These are phyloP conservation scores for Pugionium cornutum DNA, from an alignment of 345 rosid genomes.

Conservation along the genomic window DNA sequence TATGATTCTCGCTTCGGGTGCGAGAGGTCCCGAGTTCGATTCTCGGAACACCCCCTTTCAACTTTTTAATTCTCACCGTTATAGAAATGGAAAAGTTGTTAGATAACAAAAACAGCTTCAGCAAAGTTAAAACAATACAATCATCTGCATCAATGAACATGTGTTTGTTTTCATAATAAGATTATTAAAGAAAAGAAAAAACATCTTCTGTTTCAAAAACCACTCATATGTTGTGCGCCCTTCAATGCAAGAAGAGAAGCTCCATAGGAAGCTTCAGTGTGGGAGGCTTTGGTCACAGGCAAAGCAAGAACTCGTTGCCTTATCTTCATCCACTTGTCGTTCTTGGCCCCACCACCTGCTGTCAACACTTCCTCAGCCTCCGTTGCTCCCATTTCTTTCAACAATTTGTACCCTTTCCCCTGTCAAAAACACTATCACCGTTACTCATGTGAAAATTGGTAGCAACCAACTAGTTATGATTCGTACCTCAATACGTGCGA, in stretches of 20 bases:
- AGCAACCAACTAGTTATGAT: background rate
- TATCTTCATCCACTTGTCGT: constrained; percentile 77
- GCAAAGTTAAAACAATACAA: too few species aligned
- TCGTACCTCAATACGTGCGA: constrained; percentile 82
- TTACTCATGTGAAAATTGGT: constrained; percentile 5
- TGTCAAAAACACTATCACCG: constrained; percentile 21
- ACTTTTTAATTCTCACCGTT: background rate
- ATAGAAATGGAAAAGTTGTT: too few species aligned
- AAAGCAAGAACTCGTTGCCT: constrained; percentile 69
- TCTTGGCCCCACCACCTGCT: constrained; percentile 87
- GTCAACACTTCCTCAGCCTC: constrained; percentile 76
- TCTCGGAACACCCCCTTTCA: constrained; percentile 80
- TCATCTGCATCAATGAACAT: too few species aligned
- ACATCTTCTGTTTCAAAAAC: constrained; percentile 6
- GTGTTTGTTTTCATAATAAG: too few species aligned
- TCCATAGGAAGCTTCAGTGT: constrained; percentile 91
- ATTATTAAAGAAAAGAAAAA: too few species aligned
- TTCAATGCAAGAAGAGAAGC: constrained; percentile 82
- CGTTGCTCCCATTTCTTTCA: constrained; percentile 82
- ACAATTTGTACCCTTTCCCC: constrained; percentile 69
- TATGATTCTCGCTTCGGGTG: constrained; percentile 99
- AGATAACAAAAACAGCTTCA: too few species aligned
- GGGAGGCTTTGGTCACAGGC: constrained; percentile 65
- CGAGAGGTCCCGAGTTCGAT: constrained; percentile 96
- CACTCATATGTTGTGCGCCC: constrained; percentile 43